A percentile compares a stretch with the other conserved stretches of the same genome.
phyloP scores from a whole-genome alignment of 2,329 filamentous ascomycete species.

The Fusarium sarcochroum region DNA sequence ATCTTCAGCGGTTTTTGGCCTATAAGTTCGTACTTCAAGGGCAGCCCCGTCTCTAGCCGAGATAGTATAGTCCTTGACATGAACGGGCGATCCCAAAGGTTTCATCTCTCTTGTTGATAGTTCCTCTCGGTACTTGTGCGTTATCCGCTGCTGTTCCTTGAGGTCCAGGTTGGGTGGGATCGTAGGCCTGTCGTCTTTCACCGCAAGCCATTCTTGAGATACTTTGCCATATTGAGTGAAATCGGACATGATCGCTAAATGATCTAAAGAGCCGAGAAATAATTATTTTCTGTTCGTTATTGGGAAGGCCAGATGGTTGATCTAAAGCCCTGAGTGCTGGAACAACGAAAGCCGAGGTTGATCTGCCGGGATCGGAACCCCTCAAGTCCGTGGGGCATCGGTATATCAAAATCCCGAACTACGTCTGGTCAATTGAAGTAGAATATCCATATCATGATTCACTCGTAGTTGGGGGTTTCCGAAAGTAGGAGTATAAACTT shows the following conservation, averaged over 20 bases:
- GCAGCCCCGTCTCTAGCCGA: constrained; percentile 33
- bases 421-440: too few relatives aligned
- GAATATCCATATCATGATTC: too few relatives aligned
- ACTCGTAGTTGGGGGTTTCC: too few relatives aligned
- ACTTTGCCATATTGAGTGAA: constrained; percentile 57
- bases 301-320: too few relatives aligned
- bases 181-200: constrained; percentile 36
- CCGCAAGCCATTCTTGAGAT: constrained; percentile 61
- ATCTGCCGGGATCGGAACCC: too few relatives aligned
- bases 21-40: constrained; percentile 42
- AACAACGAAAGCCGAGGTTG: too few relatives aligned
- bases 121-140: constrained; percentile 35
- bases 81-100: constrained; percentile 40
- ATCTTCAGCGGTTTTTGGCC: constrained; percentile 14
- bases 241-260: constrained; percentile 46
- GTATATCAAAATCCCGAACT: too few relatives aligned
- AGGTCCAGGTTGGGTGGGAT: constrained; percentile 11
- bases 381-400: too few relatives aligned
- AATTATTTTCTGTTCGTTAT: too few relatives aligned
- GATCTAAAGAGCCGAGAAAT: too few relatives aligned
- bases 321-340: too few relatives aligned
- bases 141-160: constrained; percentile 29
- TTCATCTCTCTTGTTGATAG: constrained; percentile 22
- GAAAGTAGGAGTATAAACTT: too few relatives aligned
- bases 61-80: constrained; percentile 51